Conservation (phyloP, 2,329 filamentous ascomycete species). For the Colletotrichum tanaceti region DNA sequence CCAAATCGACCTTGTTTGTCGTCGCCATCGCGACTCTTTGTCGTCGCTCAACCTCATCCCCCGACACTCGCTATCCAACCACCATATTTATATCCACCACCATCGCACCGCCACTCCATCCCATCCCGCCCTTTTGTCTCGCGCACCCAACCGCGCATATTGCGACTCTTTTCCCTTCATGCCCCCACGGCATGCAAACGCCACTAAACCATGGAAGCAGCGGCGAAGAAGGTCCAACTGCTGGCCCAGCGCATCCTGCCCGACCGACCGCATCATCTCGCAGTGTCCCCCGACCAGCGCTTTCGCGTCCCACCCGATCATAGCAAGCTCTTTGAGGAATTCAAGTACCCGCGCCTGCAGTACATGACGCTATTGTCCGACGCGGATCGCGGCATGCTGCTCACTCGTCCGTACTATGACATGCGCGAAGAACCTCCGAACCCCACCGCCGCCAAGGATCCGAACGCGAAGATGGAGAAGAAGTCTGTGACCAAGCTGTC, state of each 20-base stretch:
- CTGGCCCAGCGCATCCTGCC: slow-evolving; percentile 65
- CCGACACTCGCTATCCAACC: slow-evolving; percentile 29
- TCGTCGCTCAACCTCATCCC: slow-evolving; percentile 31
- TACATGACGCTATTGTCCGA: slow-evolving; percentile 69
- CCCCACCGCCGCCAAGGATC: slow-evolving; percentile 54
- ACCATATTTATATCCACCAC: slow-evolving; percentile 19
- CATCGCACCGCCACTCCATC: slow-evolving; percentile 26
- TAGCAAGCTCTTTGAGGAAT: slow-evolving; percentile 59
- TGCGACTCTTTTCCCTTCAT: slow-evolving; percentile 33
- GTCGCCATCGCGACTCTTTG: slow-evolving; percentile 38
- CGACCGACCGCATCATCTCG: slow-evolving; percentile 64
- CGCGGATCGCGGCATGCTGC: slow-evolving; percentile 67
- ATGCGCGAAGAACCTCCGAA: slow-evolving; percentile 64
- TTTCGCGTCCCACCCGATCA: slow-evolving; percentile 58
- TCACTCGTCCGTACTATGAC: slow-evolving; percentile 68
- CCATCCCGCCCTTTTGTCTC: slow-evolving; percentile 1
- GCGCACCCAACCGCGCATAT: slow-evolving; percentile 25
- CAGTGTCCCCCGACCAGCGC: slow-evolving; percentile 60
- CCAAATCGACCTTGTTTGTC: slow-evolving; percentile 21
- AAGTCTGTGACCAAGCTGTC: slow-evolving; percentile 64
- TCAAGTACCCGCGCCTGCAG: slow-evolving; percentile 62
- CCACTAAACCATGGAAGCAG: slow-evolving; percentile 67
- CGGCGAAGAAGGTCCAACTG: slow-evolving; percentile 66
- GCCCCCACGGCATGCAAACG: slow-evolving; percentile 42
- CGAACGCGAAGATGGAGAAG: slow-evolving; percentile 58